Percentiles rank a stretch among this genome's conserved stretches.
phyloP scores from a whole-genome alignment of 2,329 filamentous ascomycete species.

The Aspergillaceae sp. region DNA sequence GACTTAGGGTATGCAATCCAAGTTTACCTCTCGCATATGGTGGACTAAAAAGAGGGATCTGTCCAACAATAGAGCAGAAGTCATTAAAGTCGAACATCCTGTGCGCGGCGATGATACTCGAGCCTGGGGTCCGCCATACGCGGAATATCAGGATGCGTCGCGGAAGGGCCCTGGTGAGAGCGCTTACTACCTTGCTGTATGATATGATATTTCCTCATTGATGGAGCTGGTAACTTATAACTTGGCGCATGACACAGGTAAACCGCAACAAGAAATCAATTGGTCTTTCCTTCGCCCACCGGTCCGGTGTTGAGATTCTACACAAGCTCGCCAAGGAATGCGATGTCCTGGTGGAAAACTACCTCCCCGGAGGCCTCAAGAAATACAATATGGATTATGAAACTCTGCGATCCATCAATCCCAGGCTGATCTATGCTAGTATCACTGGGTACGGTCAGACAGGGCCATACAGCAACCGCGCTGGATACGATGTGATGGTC shows the following conservation, averaged over 20 bases:
- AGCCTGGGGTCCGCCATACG: constrained; percentile 94
- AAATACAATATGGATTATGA: constrained; percentile 90
- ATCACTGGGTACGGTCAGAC: constrained; percentile 97
- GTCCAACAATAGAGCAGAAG: constrained; percentile 60
- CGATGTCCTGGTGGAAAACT: constrained; percentile 94
- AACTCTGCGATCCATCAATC: constrained; percentile 71
- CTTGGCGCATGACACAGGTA: constrained; percentile 46
- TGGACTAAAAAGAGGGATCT: not conserved
- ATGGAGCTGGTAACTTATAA: no score
- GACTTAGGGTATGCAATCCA: constrained; percentile 69
- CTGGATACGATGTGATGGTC: constrained; percentile 98
- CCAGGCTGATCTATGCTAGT: constrained; percentile 80
- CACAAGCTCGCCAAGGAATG: constrained; percentile 76
- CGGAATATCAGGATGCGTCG: constrained; percentile 57
- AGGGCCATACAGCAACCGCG: constrained; percentile 75
- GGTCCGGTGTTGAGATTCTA: constrained; percentile 73
- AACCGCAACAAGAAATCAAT: constrained; percentile 97
- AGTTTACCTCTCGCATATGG: not conserved
- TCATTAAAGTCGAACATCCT: constrained; percentile 96
- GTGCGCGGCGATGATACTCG: constrained; percentile 84
- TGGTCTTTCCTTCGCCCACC: constrained; percentile 80
- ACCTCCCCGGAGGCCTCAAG: constrained; percentile 77
- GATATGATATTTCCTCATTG: not conserved
- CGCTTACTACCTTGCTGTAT: constrained; percentile 84
- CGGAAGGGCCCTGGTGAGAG: constrained; percentile 69